Evolutionary conservation across 2,329 filamentous ascomycete genomes (phyloP), one percentile per base, ranked within the genome.

Genomic region (Ceratocystis diversiconidia): DNA sequence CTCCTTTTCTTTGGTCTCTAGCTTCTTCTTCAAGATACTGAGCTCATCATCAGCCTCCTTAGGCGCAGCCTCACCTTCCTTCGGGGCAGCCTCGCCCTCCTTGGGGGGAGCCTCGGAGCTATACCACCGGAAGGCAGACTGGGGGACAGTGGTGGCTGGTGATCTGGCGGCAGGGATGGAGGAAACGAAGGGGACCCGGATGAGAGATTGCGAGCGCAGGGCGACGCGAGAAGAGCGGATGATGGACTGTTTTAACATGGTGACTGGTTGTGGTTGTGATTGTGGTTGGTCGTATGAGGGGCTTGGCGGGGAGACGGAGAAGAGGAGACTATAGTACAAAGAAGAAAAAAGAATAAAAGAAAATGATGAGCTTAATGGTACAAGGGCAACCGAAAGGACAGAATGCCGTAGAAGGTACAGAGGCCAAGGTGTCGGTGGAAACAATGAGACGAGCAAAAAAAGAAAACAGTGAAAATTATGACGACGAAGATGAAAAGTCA

Each of bases 1-100:
- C 71, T 82, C 79, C 69, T 77, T 76, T 41, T 80, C 77, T 74
- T 82, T 82, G 69, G 77, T 72, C 72, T 82, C 79, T 60, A 82
- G 73, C 68, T 77, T 74, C 72, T 81, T 81, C 75, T 80, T 80
- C 65, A 82, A 72, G 67, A 77, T 74, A 2, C 75, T 72, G 50
- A 79, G 72, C 52, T 75, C 73, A 65, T 77, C 76, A 8, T 72
- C 66, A 44, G 74, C 73, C 6, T 67, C 70, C 19, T 72, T 70
- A 67, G 74, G 72, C 1, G 65, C 72, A 1, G 65, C 64, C 48
- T 70, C 70, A 6, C 73, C 68, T 15, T 72, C 48, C 48, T 74
- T 70, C 3, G 66, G 62, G 22, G 69, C 70, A 66, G 74, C 72
- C 30, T 67, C 69, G 15, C 69, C 70, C 71, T 71, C 30, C 65